These are phyloP conservation scores for Microglena sp. DNA, from an alignment of 139 green algal species.

Conservation along the genomic window DNA sequence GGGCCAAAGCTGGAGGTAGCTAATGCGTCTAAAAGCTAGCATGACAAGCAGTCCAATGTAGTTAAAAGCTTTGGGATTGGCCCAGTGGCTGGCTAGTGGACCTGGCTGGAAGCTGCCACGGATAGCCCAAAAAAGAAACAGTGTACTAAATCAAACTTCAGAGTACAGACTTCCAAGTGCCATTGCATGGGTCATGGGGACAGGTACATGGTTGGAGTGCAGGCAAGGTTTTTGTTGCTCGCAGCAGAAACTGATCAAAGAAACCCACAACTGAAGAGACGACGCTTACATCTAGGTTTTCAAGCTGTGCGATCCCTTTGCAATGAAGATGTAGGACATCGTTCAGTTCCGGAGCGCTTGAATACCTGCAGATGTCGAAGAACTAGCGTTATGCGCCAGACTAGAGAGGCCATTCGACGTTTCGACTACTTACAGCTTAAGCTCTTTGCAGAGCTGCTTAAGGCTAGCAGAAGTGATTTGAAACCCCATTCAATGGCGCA, in stretches of 20 bases:
- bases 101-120: background rate
- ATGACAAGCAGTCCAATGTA: too few species aligned
- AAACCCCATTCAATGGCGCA: too few species aligned
- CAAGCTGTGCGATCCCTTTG: constrained; percentile 58
- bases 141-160: too few species aligned
- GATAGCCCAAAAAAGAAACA: background rate
- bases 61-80: too few species aligned
- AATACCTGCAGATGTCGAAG: constrained; percentile 36
- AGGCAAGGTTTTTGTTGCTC: too few species aligned
- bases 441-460: constrained; percentile 45
- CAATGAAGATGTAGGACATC: constrained; percentile 67
- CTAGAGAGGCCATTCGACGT: background rate
- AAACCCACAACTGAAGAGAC: background rate
- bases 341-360: constrained; percentile 54
- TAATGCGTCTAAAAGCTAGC: too few species aligned
- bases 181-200: background rate
- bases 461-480: constrained; percentile 41
- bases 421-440: constrained; percentile 46
- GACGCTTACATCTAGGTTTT: constrained; percentile 51
- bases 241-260: too few species aligned
- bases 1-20: too few species aligned
- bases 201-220: background rate
- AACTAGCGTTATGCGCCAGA: background rate
- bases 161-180: too few species aligned
- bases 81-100: too few species aligned